Evolutionary conservation across 345 rosid genomes (phyloP).

Genomic region (Arabidopsis arenosa): DNA sequence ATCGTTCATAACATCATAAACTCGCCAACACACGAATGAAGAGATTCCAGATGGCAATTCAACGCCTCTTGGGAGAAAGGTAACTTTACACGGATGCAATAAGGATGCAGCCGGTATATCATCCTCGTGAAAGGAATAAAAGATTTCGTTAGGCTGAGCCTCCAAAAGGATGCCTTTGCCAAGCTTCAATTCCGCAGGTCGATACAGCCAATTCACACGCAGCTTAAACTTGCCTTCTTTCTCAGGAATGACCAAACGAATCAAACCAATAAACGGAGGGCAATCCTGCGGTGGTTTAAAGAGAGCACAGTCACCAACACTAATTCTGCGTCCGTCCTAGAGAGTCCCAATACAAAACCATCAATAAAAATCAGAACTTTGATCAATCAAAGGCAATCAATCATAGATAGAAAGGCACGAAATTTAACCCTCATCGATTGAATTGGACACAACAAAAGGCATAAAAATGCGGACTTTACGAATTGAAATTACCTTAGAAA

Average conservation of each 20-base stretch:
- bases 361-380: not conserved
- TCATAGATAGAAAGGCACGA: too few species aligned
- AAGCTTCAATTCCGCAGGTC: slow-evolving; percentile 83
- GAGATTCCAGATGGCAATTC: slow-evolving; percentile 77
- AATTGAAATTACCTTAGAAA: slow-evolving; percentile 56
- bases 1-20: slow-evolving; percentile 73
- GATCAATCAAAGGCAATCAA: not conserved
- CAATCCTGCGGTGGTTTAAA: slow-evolving; percentile 83
- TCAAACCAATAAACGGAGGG: slow-evolving; percentile 91
- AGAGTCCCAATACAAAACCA: not conserved
- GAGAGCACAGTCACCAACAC: slow-evolving; percentile 92
- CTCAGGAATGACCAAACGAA: slow-evolving; percentile 56
- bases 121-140: slow-evolving; percentile 96
- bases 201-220: slow-evolving; percentile 87
- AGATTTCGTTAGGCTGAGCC: slow-evolving; percentile 91
- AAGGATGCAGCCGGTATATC: slow-evolving; percentile 83
- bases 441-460: too few species aligned
- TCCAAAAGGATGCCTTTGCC: slow-evolving; percentile 84
- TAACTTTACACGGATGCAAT: slow-evolving; percentile 95
- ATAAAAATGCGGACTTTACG: too few species aligned
- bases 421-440: too few species aligned
- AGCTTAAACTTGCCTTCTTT: slow-evolving; percentile 62
- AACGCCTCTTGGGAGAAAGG: slow-evolving; percentile 83
- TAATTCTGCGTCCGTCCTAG: slow-evolving; percentile 65
- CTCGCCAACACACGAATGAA: slow-evolving; percentile 86